Evolutionary conservation across 495 filamentous ascomycete species (phyloP).

Genomic region (Corynascus novoguineensis): DNA sequence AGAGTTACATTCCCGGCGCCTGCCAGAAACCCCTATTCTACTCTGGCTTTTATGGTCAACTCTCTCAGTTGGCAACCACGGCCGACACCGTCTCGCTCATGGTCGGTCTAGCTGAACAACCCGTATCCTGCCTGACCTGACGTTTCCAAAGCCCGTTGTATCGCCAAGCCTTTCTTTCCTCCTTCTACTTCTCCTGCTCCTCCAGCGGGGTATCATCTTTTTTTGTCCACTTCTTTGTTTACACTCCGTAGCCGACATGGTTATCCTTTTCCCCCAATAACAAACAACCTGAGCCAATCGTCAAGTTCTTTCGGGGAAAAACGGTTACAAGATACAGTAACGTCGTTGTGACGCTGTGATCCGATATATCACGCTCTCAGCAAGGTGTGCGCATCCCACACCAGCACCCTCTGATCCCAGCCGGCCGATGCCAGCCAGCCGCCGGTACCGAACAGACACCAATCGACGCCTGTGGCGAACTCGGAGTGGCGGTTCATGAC

Average conservation of each 20-base stretch:
- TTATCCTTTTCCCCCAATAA: background rate
- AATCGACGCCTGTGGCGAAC: constrained; percentile 95
- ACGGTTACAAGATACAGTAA: too few relatives aligned
- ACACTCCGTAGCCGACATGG: background rate
- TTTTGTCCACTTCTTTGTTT: background rate
- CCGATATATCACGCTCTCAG: constrained; percentile 11
- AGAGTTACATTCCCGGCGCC: too few relatives aligned
- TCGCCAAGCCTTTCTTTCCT: background rate
- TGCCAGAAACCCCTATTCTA: too few relatives aligned
- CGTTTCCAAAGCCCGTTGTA: constrained; percentile 9
- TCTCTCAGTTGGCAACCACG: too few relatives aligned
- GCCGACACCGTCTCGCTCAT: too few relatives aligned
- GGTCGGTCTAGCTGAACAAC: too few relatives aligned
- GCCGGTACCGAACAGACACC: constrained; percentile 92
- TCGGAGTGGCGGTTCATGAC: constrained; percentile 90
- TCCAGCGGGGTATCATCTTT: constrained; percentile 19
- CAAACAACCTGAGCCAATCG: too few relatives aligned
- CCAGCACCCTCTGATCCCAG: constrained; percentile 85
- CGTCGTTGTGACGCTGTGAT: too few relatives aligned
- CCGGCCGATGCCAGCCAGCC: constrained; percentile 92
- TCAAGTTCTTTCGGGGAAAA: too few relatives aligned
- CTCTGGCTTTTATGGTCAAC: too few relatives aligned
- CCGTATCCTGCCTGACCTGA: background rate
- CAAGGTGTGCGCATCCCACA: constrained; percentile 75
- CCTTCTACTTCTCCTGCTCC: constrained; percentile 2